Evolutionary conservation across 2,329 filamentous ascomycete genomes (phyloP), one percentile per base, ranked within the genome.

Genomic region (Tolypocladium ovalisporum): DNA sequence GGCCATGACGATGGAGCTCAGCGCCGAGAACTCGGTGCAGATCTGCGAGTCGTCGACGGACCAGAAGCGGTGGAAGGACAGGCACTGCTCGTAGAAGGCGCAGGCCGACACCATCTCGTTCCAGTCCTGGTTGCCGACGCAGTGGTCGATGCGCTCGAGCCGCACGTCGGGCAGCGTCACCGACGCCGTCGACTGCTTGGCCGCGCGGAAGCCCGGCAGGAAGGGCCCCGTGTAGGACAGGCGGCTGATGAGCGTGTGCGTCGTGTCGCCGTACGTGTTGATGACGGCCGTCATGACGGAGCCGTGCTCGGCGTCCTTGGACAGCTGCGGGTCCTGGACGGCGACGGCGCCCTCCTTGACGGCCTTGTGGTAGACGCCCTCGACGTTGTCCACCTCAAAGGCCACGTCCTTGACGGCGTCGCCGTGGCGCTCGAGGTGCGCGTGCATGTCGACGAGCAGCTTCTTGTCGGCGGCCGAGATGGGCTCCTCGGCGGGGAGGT

Each of bases 31-130:
- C 69, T 96, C 91, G 63, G 89, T 96, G 80, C 85, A 90, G 75
- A 97, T 95, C 70, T 95, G 85, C 64, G 84, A 88, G 78, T 97
- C 93, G 72, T 97, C 93, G 58, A 97, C 92, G 56, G 86, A 90
- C 93, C 93, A 97, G 85, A 97, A 97, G 63, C 92, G 89, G 77
- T 96, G 91, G 82, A 97, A 97, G 56, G 87, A 88, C 34, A 97
- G 87, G 61, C 87, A 89, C 61, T 86, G 83, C 76, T 97, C 92
- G 77, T 97, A 97, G 73, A 89, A 85, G 57, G 74, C 78, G 68
- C 82, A 85, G 39, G 82, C 83, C 15, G 77, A 77, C 59, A 78
- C 77, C 84, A 97, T 96, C 72, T 92, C 86, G 72, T 91, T 80
- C 93, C 93, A 97, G 73, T 90, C 88, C 77, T 97, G 92, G 78